Conservation (phyloP, 306 rosid genomes). For the Malus sylvestris region DNA sequence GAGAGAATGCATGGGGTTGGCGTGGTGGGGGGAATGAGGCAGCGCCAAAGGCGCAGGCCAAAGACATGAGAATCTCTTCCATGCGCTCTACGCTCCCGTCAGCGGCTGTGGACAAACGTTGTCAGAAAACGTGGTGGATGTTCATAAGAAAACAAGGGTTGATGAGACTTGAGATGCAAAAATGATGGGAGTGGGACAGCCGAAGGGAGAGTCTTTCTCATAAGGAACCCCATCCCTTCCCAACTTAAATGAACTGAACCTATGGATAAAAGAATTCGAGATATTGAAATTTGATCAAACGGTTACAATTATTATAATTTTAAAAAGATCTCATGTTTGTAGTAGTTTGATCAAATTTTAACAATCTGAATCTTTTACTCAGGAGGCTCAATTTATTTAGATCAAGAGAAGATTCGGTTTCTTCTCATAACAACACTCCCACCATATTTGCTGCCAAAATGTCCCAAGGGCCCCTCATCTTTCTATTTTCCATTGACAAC, state of each 20-base stretch:
- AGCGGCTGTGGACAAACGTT: neutral
- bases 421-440: constrained; percentile 33
- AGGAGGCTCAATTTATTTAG: rapidly evolving
- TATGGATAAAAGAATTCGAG: rapidly evolving
- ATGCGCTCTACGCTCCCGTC: constrained; percentile 10
- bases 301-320: too few species aligned
- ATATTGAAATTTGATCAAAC: too few species aligned
- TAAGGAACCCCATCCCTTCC: too few species aligned
- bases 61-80: neutral
- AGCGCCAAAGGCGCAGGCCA: constrained; percentile 56
- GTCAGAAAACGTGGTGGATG: neutral
- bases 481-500: constrained; percentile 10
- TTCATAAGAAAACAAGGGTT: constrained; percentile 3
- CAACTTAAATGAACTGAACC: too few species aligned
- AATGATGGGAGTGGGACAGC: neutral
- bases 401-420: rapidly evolving
- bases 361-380: rapidly evolving
- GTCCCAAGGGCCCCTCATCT: constrained; percentile 11
- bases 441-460: constrained; percentile 37
- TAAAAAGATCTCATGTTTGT: rapidly evolving
- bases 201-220: neutral
- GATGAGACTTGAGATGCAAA: constrained; percentile 51
- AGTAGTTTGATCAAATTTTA: too few species aligned
- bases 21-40: constrained; percentile 25
- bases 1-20: constrained; percentile 14